A percentile compares a stretch with the other conserved stretches of the same genome.
phyloP scores from a whole-genome alignment of 768 basidiomycete species.

The Candolleomyces eurysporus region DNA sequence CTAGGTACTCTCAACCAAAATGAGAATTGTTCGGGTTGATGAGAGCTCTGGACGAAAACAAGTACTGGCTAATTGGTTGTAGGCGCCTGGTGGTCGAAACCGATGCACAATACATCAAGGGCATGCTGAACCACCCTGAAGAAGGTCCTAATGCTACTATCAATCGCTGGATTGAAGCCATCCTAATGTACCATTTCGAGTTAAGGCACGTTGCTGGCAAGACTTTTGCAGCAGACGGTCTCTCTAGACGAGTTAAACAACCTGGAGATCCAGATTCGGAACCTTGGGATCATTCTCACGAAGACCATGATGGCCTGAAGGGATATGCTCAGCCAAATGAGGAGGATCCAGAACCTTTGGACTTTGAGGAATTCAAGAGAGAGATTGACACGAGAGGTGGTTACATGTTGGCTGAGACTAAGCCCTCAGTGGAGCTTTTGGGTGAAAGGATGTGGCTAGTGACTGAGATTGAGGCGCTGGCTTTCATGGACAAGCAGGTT shows the following conservation, averaged over 20 bases:
- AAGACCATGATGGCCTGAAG: not conserved
- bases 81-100: not conserved
- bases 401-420: not conserved
- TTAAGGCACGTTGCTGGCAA: constrained; percentile 9
- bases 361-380: constrained; percentile 4
- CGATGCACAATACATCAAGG: not conserved
- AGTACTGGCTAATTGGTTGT: not conserved
- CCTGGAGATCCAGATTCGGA: constrained; percentile 6
- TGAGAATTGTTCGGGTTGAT: not conserved
- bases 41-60: not conserved
- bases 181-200: constrained; percentile 10
- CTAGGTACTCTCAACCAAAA: constrained; percentile 14
- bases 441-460: no score
- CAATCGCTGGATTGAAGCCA: constrained; percentile 9
- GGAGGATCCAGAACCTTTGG: constrained; percentile 3
- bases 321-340: not conserved
- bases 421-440: no score
- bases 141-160: constrained; percentile 11
- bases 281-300: not conserved
- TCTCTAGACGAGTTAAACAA: constrained; percentile 13
- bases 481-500: no score
- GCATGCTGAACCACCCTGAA: constrained; percentile 5
- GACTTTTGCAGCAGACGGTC: constrained; percentile 15
- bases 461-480: no score
- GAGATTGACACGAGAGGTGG: constrained; percentile 4